phyloP scores from a whole-genome alignment of 164 flowering plant species.

The Vitis riparia region DNA sequence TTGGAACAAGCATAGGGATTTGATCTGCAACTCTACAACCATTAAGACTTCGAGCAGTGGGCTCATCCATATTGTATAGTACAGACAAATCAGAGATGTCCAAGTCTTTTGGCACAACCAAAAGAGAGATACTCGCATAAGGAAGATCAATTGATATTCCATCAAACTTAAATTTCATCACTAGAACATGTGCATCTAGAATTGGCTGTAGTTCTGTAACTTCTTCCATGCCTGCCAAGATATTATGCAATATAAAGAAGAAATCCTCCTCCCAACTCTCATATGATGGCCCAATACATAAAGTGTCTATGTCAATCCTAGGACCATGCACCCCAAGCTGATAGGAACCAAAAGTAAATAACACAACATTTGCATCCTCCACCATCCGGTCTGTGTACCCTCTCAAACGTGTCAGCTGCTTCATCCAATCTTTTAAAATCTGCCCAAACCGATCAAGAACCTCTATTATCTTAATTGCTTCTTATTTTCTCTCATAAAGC shows the following conservation, averaged over 20 bases:
- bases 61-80: conserved; percentile 43
- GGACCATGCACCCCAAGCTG: conserved; percentile 96
- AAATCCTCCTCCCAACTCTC: conserved; percentile 90
- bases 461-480: conserved; percentile 60
- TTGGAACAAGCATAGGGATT: conserved; percentile 74
- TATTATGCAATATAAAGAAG: conserved; percentile 68
- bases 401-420: conserved; percentile 72
- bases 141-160: conserved; percentile 94
- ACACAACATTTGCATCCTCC: conserved; percentile 90
- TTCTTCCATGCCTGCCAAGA: conserved; percentile 70
- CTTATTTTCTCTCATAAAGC: conserved; percentile 71
- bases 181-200: conserved; percentile 97
- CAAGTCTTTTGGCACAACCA: conserved; percentile 79
- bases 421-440: conserved; percentile 92
- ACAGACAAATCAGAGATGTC: conserved; percentile 59
- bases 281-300: conserved; percentile 96
- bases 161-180: conserved; percentile 87
- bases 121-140: conserved; percentile 79
- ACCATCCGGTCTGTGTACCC: conserved; percentile 97
- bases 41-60: conserved; percentile 64
- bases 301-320: conserved; percentile 91
- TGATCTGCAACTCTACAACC: conserved; percentile 82
- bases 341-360: conserved; percentile 93
- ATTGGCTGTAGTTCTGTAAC: conserved; percentile 89
- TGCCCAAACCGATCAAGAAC: conserved; percentile 67